phyloP scores from a whole-genome alignment of 1,284 basidiomycete species.

The Meira miltonrushii region DNA sequence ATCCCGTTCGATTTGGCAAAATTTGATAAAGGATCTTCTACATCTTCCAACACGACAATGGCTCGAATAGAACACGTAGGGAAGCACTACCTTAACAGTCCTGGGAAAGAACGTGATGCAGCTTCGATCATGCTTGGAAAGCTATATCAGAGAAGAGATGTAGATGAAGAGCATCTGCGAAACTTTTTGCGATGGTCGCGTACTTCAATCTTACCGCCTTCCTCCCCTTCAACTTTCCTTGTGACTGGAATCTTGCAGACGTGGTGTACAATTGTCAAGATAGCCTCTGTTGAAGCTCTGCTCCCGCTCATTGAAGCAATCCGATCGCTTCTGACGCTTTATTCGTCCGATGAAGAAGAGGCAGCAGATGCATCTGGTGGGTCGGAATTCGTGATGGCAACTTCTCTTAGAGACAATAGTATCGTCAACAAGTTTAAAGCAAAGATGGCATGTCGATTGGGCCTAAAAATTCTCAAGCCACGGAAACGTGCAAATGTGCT shows the following conservation, averaged over 20 bases:
- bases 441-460: conserved; percentile 44
- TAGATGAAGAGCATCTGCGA: conserved; percentile 1
- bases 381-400: conserved; percentile 49
- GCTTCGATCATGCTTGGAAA: conserved; percentile 67
- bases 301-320: conserved; percentile 18
- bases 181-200: conserved; percentile 15
- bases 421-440: conserved; percentile 38
- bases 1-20: conserved; percentile 86
- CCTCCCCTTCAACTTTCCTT: conserved; percentile 55
- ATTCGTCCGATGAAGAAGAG: conserved; percentile 9
- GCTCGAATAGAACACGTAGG: conserved; percentile 61
- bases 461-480: conserved; percentile 37
- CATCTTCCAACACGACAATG: neutral
- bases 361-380: conserved; percentile 25
- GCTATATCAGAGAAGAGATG: conserved; percentile 62
- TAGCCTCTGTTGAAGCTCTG: conserved; percentile 51
- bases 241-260: conserved; percentile 69
- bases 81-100: conserved; percentile 62
- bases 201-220: conserved; percentile 52
- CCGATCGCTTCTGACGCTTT: conserved; percentile 19
- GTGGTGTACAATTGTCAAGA: conserved; percentile 68
- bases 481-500: neutral
- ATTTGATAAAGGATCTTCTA: conserved; percentile 64
- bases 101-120: conserved; percentile 77
- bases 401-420: conserved; percentile 19